Evolutionary conservation across 2,329 filamentous ascomycete genomes (phyloP).

Genomic region (Calycina herbarum): DNA sequence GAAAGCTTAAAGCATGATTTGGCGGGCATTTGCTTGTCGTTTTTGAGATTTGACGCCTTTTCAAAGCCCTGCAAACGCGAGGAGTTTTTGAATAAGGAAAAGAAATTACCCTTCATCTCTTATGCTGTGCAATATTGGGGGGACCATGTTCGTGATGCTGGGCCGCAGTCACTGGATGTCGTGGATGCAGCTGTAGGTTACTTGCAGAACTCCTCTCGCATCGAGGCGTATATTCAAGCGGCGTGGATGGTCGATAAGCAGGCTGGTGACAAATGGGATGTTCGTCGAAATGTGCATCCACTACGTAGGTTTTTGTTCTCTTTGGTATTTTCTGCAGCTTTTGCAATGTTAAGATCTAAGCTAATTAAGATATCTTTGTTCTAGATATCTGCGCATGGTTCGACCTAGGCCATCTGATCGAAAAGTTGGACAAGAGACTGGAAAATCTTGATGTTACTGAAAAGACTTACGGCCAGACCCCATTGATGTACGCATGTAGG

Average conservation of each 20-base stretch:
- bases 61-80: conserved; percentile 13
- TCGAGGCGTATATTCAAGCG: conserved; percentile 24
- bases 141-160: conserved; percentile 24
- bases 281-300: conserved; percentile 21
- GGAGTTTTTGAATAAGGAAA: conserved; percentile 21
- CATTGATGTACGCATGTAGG: conserved; percentile 36
- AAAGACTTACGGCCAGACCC: conserved; percentile 35
- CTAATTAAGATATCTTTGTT: too few relatives aligned
- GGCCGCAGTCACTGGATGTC: conserved; percentile 3
- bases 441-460: conserved; percentile 18
- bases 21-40: conserved; percentile 18
- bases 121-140: conserved; percentile 34
- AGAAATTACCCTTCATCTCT: conserved; percentile 24
- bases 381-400: conserved; percentile 24
- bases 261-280: conserved; percentile 25
- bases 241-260: conserved; percentile 20
- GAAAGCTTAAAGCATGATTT: conserved; percentile 4
- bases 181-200: conserved; percentile 14
- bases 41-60: conserved; percentile 19
- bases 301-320: conserved; percentile 1
- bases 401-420: conserved; percentile 14
- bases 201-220: conserved; percentile 14
- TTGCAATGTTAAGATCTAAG: too few relatives aligned
- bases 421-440: conserved; percentile 1
- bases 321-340: too few relatives aligned